Evolutionary conservation across 2,329 filamentous ascomycete genomes (phyloP).

Genomic region (Aspergillus hortae): DNA sequence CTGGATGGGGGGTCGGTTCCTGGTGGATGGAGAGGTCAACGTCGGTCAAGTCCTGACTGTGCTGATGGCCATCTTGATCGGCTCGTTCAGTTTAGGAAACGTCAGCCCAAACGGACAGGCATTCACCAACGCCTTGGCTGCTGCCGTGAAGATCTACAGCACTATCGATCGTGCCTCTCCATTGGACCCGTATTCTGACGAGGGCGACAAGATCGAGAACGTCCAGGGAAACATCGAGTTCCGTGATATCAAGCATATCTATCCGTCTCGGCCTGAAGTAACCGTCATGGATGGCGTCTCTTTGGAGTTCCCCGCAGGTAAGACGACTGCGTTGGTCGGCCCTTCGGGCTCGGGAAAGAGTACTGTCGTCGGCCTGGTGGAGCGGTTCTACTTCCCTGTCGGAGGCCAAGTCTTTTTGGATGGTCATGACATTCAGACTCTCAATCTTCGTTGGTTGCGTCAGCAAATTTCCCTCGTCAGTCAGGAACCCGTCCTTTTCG

Average conservation of each 20-base stretch:
- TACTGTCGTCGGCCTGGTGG: slow-evolving; percentile 87
- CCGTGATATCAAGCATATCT: slow-evolving; percentile 82
- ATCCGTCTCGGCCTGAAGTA: slow-evolving; percentile 88
- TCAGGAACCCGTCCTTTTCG: slow-evolving; percentile 89
- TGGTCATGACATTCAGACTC: slow-evolving; percentile 71
- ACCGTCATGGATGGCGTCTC: slow-evolving; percentile 81
- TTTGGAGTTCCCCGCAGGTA: slow-evolving; percentile 77
- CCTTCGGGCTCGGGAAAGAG: slow-evolving; percentile 93
- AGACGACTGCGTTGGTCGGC: slow-evolving; percentile 89
- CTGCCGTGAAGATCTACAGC: slow-evolving; percentile 85
- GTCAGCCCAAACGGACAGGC: slow-evolving; percentile 82
- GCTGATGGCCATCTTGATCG: slow-evolving; percentile 86
- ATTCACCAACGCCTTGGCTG: slow-evolving; percentile 77
- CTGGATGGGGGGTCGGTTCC: slow-evolving; percentile 77
- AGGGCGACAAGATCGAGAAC: slow-evolving; percentile 68
- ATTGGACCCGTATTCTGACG: slow-evolving; percentile 68
- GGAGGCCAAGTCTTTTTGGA: slow-evolving; percentile 75
- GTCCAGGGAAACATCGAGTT: slow-evolving; percentile 78
- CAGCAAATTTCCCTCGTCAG: slow-evolving; percentile 90
- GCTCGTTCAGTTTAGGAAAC: slow-evolving; percentile 85
- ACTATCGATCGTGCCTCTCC: slow-evolving; percentile 89
- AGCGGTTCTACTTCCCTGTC: slow-evolving; percentile 91
- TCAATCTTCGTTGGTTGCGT: slow-evolving; percentile 88
- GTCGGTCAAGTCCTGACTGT: slow-evolving; percentile 77
- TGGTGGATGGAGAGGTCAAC: slow-evolving; percentile 62